These are phyloP conservation scores for Paecilomyces fulvus DNA, from an alignment of 2,329 filamentous ascomycete species.

Conservation along the genomic window DNA sequence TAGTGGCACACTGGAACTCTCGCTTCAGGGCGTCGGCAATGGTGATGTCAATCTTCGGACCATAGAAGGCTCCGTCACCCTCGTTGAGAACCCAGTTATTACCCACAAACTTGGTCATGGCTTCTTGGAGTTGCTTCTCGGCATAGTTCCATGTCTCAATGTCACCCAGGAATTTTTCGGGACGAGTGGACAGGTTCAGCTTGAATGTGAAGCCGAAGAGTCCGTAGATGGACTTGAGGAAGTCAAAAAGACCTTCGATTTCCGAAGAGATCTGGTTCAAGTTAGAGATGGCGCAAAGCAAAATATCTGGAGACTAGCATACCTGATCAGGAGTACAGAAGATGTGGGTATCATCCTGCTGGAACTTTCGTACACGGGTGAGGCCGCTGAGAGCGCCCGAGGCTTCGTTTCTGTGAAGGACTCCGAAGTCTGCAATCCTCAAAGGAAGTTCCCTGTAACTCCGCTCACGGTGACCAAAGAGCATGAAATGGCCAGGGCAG, in stretches of 20 bases:
- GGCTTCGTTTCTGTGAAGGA: conserved; percentile 89
- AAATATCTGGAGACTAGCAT: conserved; percentile 3
- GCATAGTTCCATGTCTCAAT: conserved; percentile 82
- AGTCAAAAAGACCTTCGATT: conserved; percentile 79
- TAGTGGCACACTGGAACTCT: conserved; percentile 84
- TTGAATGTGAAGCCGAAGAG: conserved; percentile 86
- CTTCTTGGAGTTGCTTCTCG: conserved; percentile 69
- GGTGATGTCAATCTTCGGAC: conserved; percentile 96
- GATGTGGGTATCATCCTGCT: conserved; percentile 94
- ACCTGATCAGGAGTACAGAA: conserved; percentile 80
- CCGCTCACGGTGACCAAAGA: conserved; percentile 74
- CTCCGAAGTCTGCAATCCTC: conserved; percentile 90
- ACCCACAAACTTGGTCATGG: conserved; percentile 68
- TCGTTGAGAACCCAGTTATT: conserved; percentile 83
- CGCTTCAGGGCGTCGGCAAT: conserved; percentile 80
- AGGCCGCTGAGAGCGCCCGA: conserved; percentile 85
- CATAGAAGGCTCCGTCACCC: conserved; percentile 95
- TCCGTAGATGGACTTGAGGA: conserved; percentile 70
- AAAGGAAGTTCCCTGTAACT: conserved; percentile 87
- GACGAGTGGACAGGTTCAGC: conserved; percentile 84
- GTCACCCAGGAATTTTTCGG: conserved; percentile 81
- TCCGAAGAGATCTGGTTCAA: conserved; percentile 52
- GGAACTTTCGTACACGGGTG: conserved; percentile 86
- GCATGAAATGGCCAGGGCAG: conserved; percentile 86
- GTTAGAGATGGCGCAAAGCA: conserved; percentile 1